Percentiles rank a stretch among this genome's conserved stretches.
phyloP scores from a whole-genome alignment of 2,329 filamentous ascomycete genomes.

The Hymenoscyphus scutula region DNA sequence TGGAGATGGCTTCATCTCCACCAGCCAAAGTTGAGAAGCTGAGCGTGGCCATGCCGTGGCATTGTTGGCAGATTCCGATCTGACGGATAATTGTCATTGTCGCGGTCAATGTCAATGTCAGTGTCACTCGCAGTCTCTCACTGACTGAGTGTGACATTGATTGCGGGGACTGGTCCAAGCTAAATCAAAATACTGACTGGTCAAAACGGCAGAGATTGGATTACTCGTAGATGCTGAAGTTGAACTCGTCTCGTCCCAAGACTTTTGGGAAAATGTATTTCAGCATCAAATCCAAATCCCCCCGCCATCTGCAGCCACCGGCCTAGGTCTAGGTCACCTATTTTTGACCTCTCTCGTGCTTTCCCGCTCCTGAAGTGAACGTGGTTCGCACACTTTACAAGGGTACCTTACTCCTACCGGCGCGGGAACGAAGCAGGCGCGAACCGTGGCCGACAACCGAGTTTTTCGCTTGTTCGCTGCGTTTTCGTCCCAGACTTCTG shows the following conservation, averaged over 20 bases:
- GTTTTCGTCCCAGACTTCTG: not conserved
- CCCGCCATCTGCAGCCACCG: conserved; percentile 1
- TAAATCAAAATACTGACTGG: not conserved
- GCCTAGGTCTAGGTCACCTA: not conserved
- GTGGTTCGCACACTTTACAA: conserved; percentile 3
- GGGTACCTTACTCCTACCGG: not conserved
- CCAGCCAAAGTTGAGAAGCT: not conserved
- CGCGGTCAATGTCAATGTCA: not conserved
- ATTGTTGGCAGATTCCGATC: not conserved
- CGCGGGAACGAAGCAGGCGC: not conserved
- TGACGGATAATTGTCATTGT: not conserved
- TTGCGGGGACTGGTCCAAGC: not conserved
- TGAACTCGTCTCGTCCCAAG: not conserved
- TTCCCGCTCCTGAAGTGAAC: not conserved
- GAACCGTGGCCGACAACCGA: not conserved
- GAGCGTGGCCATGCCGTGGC: not conserved
- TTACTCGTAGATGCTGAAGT: not conserved
- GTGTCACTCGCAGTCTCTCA: no score
- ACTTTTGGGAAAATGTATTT: not conserved
- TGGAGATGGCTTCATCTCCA: conserved; percentile 2
- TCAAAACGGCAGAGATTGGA: conserved; percentile 1
- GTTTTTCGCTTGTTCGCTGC: not conserved
- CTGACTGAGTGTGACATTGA: not conserved
- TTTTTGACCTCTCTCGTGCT: not conserved
- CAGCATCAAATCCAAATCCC: not conserved